Evolutionary conservation across 2,329 filamentous ascomycete species (phyloP).

Genomic region (Aspergillus floridensis): DNA sequence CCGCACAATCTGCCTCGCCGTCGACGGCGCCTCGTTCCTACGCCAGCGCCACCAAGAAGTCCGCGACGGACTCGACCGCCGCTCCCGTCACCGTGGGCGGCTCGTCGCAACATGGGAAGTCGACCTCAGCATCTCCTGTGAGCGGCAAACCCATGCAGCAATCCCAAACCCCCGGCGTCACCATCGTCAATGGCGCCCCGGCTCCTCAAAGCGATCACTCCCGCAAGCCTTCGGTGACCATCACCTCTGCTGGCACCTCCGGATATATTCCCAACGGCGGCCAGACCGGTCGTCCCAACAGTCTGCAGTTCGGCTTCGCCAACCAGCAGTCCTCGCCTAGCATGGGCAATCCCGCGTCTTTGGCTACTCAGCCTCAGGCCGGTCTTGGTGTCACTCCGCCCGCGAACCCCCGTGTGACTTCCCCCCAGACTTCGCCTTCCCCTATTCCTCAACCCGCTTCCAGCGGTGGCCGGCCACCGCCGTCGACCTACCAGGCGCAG

Average conservation of each 20-base stretch:
- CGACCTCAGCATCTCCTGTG: constrained; percentile 71
- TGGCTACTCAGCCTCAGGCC: constrained; percentile 41
- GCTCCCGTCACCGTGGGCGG: constrained; percentile 55
- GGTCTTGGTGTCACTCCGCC: constrained; percentile 51
- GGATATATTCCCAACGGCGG: constrained; percentile 76
- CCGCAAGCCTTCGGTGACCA: constrained; percentile 87
- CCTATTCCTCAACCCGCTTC: constrained; percentile 87
- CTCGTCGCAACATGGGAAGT: constrained; percentile 54
- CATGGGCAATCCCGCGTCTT: constrained; percentile 59
- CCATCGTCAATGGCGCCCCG: constrained; percentile 65
- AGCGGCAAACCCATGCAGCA: constrained; percentile 72
- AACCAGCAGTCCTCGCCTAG: constrained; percentile 61
- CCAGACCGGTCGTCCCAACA: constrained; percentile 54
- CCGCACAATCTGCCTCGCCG: constrained; percentile 42
- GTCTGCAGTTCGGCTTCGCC: constrained; percentile 79
- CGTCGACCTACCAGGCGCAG: constrained; percentile 69
- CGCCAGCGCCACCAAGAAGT: constrained; percentile 62
- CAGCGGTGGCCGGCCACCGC: constrained; percentile 80
- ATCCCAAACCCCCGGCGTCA: constrained; percentile 46
- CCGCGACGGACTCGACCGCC: constrained; percentile 52
- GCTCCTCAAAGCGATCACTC: constrained; percentile 64
- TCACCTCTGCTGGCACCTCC: constrained; percentile 76
- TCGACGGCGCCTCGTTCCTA: constrained; percentile 55
- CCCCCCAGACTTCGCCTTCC: constrained; percentile 83
- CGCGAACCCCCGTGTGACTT: constrained; percentile 70